Base-by-base conservation (phyloP, 345 rosid genomes). In the Reutealis trisperma region DNA sequence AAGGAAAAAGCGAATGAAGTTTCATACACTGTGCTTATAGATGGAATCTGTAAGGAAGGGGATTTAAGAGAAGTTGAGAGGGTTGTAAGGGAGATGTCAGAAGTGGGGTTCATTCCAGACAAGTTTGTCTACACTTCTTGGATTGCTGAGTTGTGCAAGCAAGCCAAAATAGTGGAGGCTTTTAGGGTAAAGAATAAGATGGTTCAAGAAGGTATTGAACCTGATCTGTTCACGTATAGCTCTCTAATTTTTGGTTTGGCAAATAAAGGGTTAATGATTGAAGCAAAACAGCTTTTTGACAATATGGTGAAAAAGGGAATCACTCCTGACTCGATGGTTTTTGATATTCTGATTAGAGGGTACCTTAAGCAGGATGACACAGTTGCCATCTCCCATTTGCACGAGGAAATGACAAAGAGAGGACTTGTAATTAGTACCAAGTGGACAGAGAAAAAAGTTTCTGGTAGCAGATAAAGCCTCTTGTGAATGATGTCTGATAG, bases 81-180 rank as follows among this genome's bases (percentile, higher is more conserved):
- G 63, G 42, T 85, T 9, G 77, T 87, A 57, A 37, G 54, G 37
- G 78, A 83, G 75, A 75, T 84, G 67, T 76, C 66, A 74, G 82
- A 87, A 55, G 81, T 83, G 44, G 86, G 86, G 71, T 78, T 87
- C 54, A 71, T 68, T 78, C 82, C 83, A 1, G 85, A 87, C 81
- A 84, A 84, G 79, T 83, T 82, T 83, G 83, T 83, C 78, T 87
- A 83, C 74, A 87, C 89, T 71, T 83, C 79, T 65, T 87, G 85
- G 86, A 87, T 87, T 58, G 84, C 87, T 8, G 87, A 86, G 58
- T 74, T 87, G 42, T 87, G 87, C 66, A 74, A 75, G 75, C 80
- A 87, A 63, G 89, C 87, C 63, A 68, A 79, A 65, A 71, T 86
- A 77, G 65, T 84, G 19, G 86, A 79, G 62, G 89, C 89, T 3